Percentiles rank a stretch among this genome's conserved stretches.
These are phyloP conservation scores for Phlegmacium glaucopus DNA, from an alignment of 768 basidiomycete genomes.

Conservation along the genomic window DNA sequence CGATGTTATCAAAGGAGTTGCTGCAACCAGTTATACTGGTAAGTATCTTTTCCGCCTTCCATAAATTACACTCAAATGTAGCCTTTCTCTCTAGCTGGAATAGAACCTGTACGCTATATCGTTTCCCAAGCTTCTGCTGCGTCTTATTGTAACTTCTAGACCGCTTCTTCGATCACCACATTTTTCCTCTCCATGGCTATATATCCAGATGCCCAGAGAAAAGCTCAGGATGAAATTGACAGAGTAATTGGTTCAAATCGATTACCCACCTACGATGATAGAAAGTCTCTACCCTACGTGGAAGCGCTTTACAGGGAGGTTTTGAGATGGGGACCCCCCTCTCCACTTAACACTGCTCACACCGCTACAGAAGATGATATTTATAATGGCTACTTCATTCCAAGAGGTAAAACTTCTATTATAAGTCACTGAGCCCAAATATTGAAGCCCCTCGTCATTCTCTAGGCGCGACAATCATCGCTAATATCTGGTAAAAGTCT, in stretches of 20 bases:
- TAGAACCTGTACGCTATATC: constrained; percentile 9
- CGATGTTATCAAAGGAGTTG: constrained; percentile 14
- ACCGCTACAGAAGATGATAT: constrained; percentile 22
- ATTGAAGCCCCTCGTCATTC: background rate
- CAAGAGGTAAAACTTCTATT: constrained; percentile 14
- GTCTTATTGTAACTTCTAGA: constrained; percentile 4
- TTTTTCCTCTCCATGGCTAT: constrained; percentile 30
- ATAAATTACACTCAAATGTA: background rate
- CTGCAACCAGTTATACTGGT: constrained; percentile 15
- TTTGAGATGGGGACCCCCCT: constrained; percentile 18
- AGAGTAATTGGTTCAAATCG: constrained; percentile 24
- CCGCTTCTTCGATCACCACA: constrained; percentile 6
- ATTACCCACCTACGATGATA: constrained; percentile 25
- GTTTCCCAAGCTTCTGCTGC: background rate
- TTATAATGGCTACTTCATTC: constrained; percentile 27
- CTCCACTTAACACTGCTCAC: constrained; percentile 19
- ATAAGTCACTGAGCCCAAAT: background rate
- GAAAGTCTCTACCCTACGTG: constrained; percentile 22
- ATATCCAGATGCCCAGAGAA: constrained; percentile 27
- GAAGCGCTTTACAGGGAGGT: constrained; percentile 17
- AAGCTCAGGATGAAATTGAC: constrained; percentile 32
- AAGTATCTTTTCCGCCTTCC: background rate
- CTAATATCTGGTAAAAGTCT: constrained; percentile 14
- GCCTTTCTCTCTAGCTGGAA: constrained; percentile 8
- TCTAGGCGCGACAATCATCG: constrained; percentile 11